Conservation (phyloP, 306 rosid genomes). For the Vigna reflexopilosa region DNA sequence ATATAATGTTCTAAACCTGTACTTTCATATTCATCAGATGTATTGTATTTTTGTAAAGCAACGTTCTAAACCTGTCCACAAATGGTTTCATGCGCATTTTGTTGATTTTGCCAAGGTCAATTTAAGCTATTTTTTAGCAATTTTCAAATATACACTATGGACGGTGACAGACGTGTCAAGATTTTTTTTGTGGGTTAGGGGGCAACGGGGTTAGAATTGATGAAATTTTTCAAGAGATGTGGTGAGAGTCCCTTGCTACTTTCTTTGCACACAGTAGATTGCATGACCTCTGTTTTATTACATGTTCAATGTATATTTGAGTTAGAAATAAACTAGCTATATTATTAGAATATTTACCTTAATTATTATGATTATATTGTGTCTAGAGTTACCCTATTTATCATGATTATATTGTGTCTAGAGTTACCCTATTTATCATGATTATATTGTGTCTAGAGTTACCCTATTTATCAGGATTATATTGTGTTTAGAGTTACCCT, state of each 20-base stretch:
- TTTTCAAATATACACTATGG: slow-evolving; percentile 1
- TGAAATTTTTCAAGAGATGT: not conserved
- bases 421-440: too few relatives aligned
- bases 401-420: too few relatives aligned
- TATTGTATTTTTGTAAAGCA: not conserved
- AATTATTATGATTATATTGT: too few relatives aligned
- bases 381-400: too few relatives aligned
- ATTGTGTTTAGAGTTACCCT: too few relatives aligned
- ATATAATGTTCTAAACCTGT: not conserved
- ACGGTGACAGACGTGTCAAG: not conserved
- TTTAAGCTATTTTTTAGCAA: slow-evolving; percentile 9
- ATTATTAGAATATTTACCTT: not conserved
- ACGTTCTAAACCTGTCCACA: not conserved
- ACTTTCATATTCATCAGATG: not conserved
- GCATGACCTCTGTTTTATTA: not conserved
- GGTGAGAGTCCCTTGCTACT: not conserved
- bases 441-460: too few relatives aligned
- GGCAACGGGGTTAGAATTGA: not conserved
- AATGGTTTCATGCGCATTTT: slow-evolving; percentile 1
- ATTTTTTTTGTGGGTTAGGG: not conserved
- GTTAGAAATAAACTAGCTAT: slow-evolving; percentile 11
- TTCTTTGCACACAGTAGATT: slow-evolving; percentile 2
- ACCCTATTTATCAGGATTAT: too few relatives aligned
- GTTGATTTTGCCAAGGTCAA: slow-evolving; percentile 1
- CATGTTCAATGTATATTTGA: not conserved